These are phyloP conservation scores for Phytophthora foliorum DNA, from an alignment of 352 stramenopile species.

Conservation along the genomic window DNA sequence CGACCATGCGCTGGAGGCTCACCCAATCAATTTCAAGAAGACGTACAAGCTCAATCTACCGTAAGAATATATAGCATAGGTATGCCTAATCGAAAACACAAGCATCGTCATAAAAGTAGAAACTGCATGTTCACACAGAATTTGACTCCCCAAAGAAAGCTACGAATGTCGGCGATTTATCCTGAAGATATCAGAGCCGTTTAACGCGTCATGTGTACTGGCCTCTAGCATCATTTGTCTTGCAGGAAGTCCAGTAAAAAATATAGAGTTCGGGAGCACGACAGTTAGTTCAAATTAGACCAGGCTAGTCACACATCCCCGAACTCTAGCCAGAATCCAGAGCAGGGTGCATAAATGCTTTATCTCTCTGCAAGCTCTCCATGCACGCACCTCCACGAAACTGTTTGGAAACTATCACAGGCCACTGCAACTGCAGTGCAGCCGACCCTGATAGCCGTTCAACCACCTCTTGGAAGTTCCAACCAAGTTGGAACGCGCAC, in stretches of 20 bases:
- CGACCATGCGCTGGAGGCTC: slow-evolving; percentile 82
- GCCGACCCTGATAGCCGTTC: too few species aligned
- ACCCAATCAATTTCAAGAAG: slow-evolving; percentile 84
- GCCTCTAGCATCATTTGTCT: neutral
- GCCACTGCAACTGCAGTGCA: neutral
- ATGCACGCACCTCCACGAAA: slow-evolving; percentile 3
- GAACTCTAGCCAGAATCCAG: slow-evolving; percentile 15
- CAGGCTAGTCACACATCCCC: neutral
- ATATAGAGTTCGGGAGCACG: slow-evolving; percentile 9
- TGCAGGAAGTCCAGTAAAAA: slow-evolving; percentile 28
- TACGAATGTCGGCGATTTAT: neutral
- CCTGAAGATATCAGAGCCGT: slow-evolving; percentile 7
- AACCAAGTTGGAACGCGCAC: too few species aligned
- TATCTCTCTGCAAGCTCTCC: slow-evolving; percentile 12
- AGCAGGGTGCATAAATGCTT: neutral
- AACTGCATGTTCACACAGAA: too few species aligned
- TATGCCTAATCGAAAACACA: neutral
- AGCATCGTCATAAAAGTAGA: slow-evolving; percentile 17
- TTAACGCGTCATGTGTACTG: neutral
- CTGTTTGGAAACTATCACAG: slow-evolving; percentile 9
- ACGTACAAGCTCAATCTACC: slow-evolving; percentile 55
- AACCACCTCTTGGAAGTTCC: neutral
- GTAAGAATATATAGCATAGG: slow-evolving; percentile 18
- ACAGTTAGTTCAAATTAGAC: slow-evolving; percentile 17
- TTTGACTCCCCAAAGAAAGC: neutral